phyloP scores from a whole-genome alignment of 306 rosid genomes.

The Chamaecrista fasciculata region DNA sequence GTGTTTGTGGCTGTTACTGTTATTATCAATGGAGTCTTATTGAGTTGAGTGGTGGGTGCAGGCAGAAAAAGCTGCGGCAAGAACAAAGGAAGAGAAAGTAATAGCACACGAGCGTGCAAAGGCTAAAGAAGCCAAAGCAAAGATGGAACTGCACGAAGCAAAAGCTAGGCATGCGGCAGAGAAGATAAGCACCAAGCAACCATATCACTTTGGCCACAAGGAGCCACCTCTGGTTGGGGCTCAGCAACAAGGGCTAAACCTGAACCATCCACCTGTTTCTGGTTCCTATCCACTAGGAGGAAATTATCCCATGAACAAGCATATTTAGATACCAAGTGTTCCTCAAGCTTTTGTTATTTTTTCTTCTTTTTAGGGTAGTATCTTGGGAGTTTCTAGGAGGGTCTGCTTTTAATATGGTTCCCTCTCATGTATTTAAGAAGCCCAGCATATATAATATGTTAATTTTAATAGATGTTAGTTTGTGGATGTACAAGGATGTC shows the following conservation, averaged over 20 bases:
- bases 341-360: no score
- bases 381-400: not conserved
- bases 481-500: not conserved
- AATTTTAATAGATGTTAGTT: not conserved
- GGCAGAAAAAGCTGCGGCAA: constrained; percentile 56
- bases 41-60: constrained; percentile 18
- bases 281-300: constrained; percentile 35
- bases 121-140: constrained; percentile 63
- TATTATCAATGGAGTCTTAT: not conserved
- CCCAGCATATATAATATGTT: not conserved
- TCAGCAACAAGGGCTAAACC: constrained; percentile 16
- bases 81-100: constrained; percentile 50
- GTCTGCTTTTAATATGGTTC: not conserved
- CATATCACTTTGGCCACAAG: constrained; percentile 23
- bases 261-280: constrained; percentile 12
- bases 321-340: not conserved
- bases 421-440: not conserved
- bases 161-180: constrained; percentile 61
- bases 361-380: no score
- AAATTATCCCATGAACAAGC: constrained; percentile 25
- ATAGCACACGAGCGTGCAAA: constrained; percentile 51
- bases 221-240: not conserved
- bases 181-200: constrained; percentile 33
- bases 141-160: constrained; percentile 64
- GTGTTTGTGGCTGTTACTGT: not conserved